Conservation (phyloP, 1,284 basidiomycete species). For the Agaricales sp. region DNA sequence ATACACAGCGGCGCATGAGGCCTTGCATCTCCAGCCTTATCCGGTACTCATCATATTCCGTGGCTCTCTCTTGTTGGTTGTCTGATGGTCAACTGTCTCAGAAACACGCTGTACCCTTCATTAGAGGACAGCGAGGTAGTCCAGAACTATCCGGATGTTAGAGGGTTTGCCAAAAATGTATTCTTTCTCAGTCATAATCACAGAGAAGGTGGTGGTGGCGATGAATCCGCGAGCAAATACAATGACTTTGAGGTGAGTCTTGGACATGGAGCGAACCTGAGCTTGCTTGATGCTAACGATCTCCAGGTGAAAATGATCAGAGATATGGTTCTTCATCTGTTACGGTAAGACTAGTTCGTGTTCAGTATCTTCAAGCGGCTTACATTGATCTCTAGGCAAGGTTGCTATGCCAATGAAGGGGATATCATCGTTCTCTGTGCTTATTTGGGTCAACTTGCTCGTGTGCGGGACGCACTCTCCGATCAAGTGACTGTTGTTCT, state of each 20-base stretch:
- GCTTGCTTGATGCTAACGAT: background rate
- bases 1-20: conserved; percentile 53
- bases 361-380: background rate
- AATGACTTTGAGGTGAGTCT: conserved; percentile 55
- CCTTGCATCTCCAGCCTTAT: conserved; percentile 42
- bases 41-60: too few relatives aligned
- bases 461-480: conserved; percentile 40
- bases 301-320: conserved; percentile 55
- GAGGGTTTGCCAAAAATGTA: conserved; percentile 45
- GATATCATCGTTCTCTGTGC: conserved; percentile 70
- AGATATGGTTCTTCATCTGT: conserved; percentile 59
- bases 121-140: conserved; percentile 48
- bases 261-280: background rate
- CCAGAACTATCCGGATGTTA: conserved; percentile 35
- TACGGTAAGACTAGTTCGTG: conserved; percentile 29
- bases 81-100: too few relatives aligned
- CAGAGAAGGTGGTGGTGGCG: conserved; percentile 38
- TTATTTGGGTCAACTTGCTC: conserved; percentile 62
- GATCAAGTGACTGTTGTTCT: conserved; percentile 47
- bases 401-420: conserved; percentile 45
- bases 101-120: conserved; percentile 47
- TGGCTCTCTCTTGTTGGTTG: too few relatives aligned
- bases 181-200: conserved; percentile 52
- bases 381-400: conserved; percentile 29
- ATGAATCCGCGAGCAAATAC: conserved; percentile 51